Percentiles rank a stretch among this genome's conserved stretches.
These are phyloP conservation scores for Epichloe festucae DNA, from an alignment of 2,329 filamentous ascomycete species.

Conservation along the genomic window DNA sequence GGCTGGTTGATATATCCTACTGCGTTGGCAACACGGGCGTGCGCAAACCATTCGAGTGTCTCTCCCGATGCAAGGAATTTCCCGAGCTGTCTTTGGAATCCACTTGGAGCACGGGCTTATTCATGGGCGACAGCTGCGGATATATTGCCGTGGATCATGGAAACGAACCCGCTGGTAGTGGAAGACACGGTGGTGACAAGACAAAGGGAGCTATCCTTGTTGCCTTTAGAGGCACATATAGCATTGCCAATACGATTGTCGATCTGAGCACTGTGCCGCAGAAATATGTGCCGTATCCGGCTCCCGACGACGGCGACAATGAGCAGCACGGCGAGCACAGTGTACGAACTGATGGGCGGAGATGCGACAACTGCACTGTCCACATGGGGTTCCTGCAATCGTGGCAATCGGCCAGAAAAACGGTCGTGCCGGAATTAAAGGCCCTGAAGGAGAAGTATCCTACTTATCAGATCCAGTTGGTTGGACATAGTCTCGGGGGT, in stretches of 20 bases:
- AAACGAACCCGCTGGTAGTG: slow-evolving; percentile 5
- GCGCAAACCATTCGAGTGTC: slow-evolving; percentile 68
- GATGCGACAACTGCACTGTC: slow-evolving; percentile 79
- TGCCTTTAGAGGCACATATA: slow-evolving; percentile 90
- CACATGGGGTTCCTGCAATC: slow-evolving; percentile 81
- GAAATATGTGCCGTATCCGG: slow-evolving; percentile 77
- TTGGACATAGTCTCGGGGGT: slow-evolving; percentile 92
- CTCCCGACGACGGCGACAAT: slow-evolving; percentile 30
- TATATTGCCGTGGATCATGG: slow-evolving; percentile 79
- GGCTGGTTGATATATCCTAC: slow-evolving; percentile 87
- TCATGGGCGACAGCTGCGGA: slow-evolving; percentile 83
- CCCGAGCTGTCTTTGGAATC: slow-evolving; percentile 63
- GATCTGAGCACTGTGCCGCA: slow-evolving; percentile 85
- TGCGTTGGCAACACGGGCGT: slow-evolving; percentile 82
- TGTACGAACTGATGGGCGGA: slow-evolving; percentile 22
- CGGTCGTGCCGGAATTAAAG: slow-evolving; percentile 55
- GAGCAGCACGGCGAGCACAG: slow-evolving; percentile 3
- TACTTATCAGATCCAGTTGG: slow-evolving; percentile 59
- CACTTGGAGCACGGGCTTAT: slow-evolving; percentile 80
- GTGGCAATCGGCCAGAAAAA: slow-evolving; percentile 62
- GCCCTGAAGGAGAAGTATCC: slow-evolving; percentile 48
- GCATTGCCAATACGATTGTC: slow-evolving; percentile 77
- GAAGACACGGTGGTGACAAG: slow-evolving; percentile 8
- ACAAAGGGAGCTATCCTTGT: slow-evolving; percentile 49
- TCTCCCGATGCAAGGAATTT: slow-evolving; percentile 76